Evolutionary conservation across 1,139 yeast species (phyloP), one percentile per base, ranked within the genome.

Genomic region (Diutina neorugosa): DNA sequence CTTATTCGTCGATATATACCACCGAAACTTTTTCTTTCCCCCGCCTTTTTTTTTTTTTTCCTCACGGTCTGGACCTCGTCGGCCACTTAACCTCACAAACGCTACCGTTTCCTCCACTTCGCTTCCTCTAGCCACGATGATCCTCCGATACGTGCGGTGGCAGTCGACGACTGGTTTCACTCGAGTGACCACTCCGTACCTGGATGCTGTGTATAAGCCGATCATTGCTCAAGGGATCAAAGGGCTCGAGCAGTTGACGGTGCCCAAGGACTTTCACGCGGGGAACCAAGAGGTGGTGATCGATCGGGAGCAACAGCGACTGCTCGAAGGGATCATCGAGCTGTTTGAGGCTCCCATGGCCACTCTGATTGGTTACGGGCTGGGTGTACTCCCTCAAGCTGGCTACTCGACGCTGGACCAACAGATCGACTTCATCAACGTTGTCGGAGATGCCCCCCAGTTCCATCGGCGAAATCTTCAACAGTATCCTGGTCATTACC

Each of bases 341-440:
- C 40, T 23, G 40, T 46, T 27, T 46, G 50, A 46, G 4, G 40
- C 50, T 3, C 50, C 50, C 5, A n/a, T 46, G 14, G n/a, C 9
- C n/a, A 25, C 50, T 9, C 50, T 46, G 50, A 46, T 91, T 66
- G 99, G 98, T 0, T 94, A 94, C 66, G 99, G 99, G 1, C 86
- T 96, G 8, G 97, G 96, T 3, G 96, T 94, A 0, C 86, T 94
- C 60, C 77, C 82, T 34, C 98, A 94, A 65, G 62, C 61, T 3
- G 90, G 90, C 4, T 79, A 81, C 31, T 66, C 69, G 21, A n/a
- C n/a, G 5, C 61, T 65, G 31, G 61, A 68, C 51, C 84, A 90
- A 1, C 98, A 93, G 65, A 78, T 89, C 12, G 98, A 94, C 64
- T 69, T 93, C 67, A 86, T 93, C n/a, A 82, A 86, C 62, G 86